Base-by-base conservation (phyloP, 2,329 filamentous ascomycete genomes). In the Aspergillus sp. region DNA sequence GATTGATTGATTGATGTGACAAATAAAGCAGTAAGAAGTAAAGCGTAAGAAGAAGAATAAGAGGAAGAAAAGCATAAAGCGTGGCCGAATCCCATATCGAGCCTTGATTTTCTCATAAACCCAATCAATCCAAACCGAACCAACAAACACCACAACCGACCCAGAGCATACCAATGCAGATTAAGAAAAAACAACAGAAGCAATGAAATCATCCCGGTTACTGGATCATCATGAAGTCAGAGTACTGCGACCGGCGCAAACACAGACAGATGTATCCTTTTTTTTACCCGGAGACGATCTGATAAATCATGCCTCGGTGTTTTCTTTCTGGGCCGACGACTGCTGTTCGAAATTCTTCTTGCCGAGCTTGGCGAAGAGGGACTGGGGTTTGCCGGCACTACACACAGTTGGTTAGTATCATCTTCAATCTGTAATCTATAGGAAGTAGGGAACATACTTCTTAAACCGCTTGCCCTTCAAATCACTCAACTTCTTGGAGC, bases 391-490 rank as follows among this genome's bases (percentile, higher is more conserved):
- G 64, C 72, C 74, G 57, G 70, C 74, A 65, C 75, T 78, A 49
- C n/a, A 28, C 32, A 36, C 10, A 15, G 10, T 5, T 0, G 1
- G 6, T 36, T 36, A 36, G 32, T 28, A 28, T 28, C 25, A 28
- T 28, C 25, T 28, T 28, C 7, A 28, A 28, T 8, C 25, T 3
- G 25, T 28, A 8, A 28, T 28, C 25, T 8, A 28, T 28, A 28
- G 10, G 10, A n/a, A 9, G 5, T n/a, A 50, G 5, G 1, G n/a
- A 38, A 68, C 72, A 53, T 72, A 80, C 79, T 78, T 81, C 68
- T 78, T 78, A 59, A 81, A 81, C 25, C 78, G 75, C 75, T 81
- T 81, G 39, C 78, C 77, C 74, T 82, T 82, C 57, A 82, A 70
- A 59, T 81, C 77, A 55, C 76, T 80, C 69, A 82, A 58, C 57